Evolutionary conservation across 1,284 basidiomycete species (phyloP), one percentile per base, ranked within the genome.

Genomic region (Ustilago crameri): DNA sequence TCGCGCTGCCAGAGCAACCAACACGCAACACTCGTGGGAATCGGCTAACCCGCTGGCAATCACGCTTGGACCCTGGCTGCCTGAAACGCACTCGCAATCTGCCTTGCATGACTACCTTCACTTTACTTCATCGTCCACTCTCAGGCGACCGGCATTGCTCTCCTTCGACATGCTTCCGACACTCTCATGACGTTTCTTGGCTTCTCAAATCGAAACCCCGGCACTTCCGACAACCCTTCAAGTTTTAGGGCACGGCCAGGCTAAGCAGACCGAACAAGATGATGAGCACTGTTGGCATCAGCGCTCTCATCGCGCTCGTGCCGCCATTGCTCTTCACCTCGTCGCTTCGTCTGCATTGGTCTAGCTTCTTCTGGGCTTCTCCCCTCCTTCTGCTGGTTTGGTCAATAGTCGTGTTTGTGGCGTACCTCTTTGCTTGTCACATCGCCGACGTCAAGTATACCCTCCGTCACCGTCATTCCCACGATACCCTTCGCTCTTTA

Each of bases 301-400:
- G 47, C 32, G 62, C 55, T 22, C 18, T 46, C 9, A 20, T 59
- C 23, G 42, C 51, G 41, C 50, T 70, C 18, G 46, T 53, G 0
- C 61, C 61, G 20, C 57, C 67, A 47, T 46, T 70, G 50, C 61
- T 70, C 7, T 30, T 61, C 49, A 60, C 48, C 23, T 49, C 53
- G 9, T 53, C 57, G 4, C 23, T 64, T 14, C 56, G 60, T 3
- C 34, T 48, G 40, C 60, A 59, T 45, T 62, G 61, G 53, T 47
- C 53, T 20, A 53, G 37, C 47, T 51, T 65, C 40, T 24, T 65
- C 22, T 71, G 61, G 68, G 62, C 58, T 26, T 57, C 54, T 41
- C 61, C 62, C 5, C 50, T 71, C 9, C 50, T 71, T 8, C 26
- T 65, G 9, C 38, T 62, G 14, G 27, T 50, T 7, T 71, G 62